Conservation (phyloP, 768 basidiomycete species). For the Nidularia sp. region DNA sequence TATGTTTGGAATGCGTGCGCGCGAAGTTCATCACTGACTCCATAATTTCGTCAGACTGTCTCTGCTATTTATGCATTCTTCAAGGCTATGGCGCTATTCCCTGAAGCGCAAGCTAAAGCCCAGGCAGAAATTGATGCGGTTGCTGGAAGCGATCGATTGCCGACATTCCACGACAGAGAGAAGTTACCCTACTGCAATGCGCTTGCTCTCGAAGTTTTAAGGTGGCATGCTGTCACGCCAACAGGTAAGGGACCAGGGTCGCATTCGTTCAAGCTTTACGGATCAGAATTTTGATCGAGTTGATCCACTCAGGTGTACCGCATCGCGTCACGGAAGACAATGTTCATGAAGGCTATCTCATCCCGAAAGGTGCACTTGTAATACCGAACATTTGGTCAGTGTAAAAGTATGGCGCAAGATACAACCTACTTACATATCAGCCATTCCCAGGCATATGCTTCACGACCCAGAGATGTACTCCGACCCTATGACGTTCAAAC, state of each 20-base stretch:
- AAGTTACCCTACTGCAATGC: slow-evolving; percentile 37
- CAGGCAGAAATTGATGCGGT: slow-evolving; percentile 40
- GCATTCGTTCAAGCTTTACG: background rate
- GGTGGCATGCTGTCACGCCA: slow-evolving; percentile 29
- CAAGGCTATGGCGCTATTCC: slow-evolving; percentile 33
- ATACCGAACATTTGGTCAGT: slow-evolving; percentile 28
- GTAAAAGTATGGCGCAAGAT: background rate
- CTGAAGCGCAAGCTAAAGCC: slow-evolving; percentile 30
- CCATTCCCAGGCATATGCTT: slow-evolving; percentile 28
- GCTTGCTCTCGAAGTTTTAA: slow-evolving; percentile 29
- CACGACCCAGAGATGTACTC: slow-evolving; percentile 38
- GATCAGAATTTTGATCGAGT: too few species aligned
- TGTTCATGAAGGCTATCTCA: slow-evolving; percentile 35
- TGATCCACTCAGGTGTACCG: slow-evolving; percentile 21
- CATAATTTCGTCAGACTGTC: slow-evolving; percentile 24
- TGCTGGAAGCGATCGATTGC: slow-evolving; percentile 34
- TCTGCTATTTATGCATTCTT: slow-evolving; percentile 33
- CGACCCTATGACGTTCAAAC: slow-evolving; percentile 41
- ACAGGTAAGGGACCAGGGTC: slow-evolving; percentile 16
- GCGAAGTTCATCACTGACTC: background rate
- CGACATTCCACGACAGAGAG: slow-evolving; percentile 31
- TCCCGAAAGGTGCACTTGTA: slow-evolving; percentile 36
- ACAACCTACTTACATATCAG: background rate
- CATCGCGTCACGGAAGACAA: slow-evolving; percentile 40
- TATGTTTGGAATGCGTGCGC: slow-evolving; percentile 8